A percentile compares a stretch with the other conserved stretches of the same genome.
Conservation (phyloP, 2,329 filamentous ascomycete species). For the Dothideomycetidae sp. region DNA sequence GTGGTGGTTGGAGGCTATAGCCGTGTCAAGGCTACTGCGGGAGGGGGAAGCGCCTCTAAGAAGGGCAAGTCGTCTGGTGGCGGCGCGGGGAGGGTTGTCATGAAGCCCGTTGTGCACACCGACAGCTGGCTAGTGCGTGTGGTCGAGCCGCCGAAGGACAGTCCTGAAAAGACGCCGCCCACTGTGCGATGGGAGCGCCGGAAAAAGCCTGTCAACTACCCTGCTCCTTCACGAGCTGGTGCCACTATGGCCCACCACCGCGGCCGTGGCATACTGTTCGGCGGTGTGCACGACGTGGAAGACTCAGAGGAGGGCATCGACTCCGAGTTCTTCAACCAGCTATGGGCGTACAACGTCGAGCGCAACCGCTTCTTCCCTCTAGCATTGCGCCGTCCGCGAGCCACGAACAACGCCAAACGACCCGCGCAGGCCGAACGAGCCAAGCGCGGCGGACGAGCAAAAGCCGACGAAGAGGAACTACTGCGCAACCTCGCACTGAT, state of each 20-base stretch:
- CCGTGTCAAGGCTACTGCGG: slow-evolving; percentile 58
- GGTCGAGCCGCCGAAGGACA: slow-evolving; percentile 54
- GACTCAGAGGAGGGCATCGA: slow-evolving; percentile 64
- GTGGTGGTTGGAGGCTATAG: slow-evolving; percentile 91
- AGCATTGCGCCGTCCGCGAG: slow-evolving; percentile 57
- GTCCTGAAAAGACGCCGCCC: slow-evolving; percentile 50
- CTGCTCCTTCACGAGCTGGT: slow-evolving; percentile 69
- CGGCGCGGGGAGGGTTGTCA: slow-evolving; percentile 49
- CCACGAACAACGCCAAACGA: slow-evolving; percentile 47
- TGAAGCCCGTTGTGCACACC: slow-evolving; percentile 82
- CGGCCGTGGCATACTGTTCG: slow-evolving; percentile 82
- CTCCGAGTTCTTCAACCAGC: slow-evolving; percentile 86
- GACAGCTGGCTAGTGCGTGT: slow-evolving; percentile 90
- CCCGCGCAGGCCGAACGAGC: slow-evolving; percentile 38
- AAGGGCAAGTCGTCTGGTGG: slow-evolving; percentile 38
- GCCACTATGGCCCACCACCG: slow-evolving; percentile 92
- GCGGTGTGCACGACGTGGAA: slow-evolving; percentile 58
- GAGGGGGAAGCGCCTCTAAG: slow-evolving; percentile 47
- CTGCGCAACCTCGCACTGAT: slow-evolving; percentile 74
- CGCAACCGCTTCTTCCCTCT: slow-evolving; percentile 89
- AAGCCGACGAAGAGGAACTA: slow-evolving; percentile 84
- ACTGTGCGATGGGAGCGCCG: slow-evolving; percentile 79
- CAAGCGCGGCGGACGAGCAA: slow-evolving; percentile 55
- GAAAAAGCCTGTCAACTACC: slow-evolving; percentile 82
- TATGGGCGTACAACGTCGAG: slow-evolving; percentile 91